phyloP scores from a whole-genome alignment of 331 rosid genomes.

The Saraca asoca region DNA sequence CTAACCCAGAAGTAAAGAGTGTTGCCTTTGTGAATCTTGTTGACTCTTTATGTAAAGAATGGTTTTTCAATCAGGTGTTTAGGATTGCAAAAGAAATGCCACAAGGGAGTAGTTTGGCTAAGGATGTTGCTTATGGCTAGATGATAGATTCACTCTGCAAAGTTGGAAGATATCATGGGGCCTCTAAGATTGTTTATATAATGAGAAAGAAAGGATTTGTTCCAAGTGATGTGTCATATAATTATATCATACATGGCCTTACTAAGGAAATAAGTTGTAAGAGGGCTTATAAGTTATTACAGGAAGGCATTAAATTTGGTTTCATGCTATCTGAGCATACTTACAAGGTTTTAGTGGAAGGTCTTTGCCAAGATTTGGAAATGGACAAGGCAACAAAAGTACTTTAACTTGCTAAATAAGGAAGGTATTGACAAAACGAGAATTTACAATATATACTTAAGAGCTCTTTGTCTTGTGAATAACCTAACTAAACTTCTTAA shows the following conservation, averaged over 20 bases:
- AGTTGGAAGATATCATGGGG: conserved; percentile 62
- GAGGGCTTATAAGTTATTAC: conserved; percentile 79
- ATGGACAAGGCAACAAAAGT: conserved; percentile 63
- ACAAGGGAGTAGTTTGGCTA: conserved; percentile 48
- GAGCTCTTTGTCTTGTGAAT: conserved; percentile 67
- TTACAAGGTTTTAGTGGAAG: conserved; percentile 65
- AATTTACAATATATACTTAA: conserved; percentile 75
- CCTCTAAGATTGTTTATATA: conserved; percentile 70
- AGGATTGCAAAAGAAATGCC: conserved; percentile 69
- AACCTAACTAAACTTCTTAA: conserved; percentile 76
- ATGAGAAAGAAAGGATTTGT: conserved; percentile 65
- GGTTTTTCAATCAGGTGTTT: conserved; percentile 65
- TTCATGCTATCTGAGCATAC: conserved; percentile 65
- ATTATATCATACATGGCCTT: conserved; percentile 74
- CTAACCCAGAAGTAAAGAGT: conserved; percentile 41
- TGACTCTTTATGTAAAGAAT: conserved; percentile 67
- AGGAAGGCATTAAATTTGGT: conserved; percentile 70
- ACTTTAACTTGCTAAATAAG: conserved; percentile 55
- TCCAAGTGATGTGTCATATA: conserved; percentile 61
- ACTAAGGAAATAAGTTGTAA: conserved; percentile 72
- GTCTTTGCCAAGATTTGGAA: conserved; percentile 58
- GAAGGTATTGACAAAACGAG: conserved; percentile 61
- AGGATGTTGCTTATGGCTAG: conserved; percentile 63
- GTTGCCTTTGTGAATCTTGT: conserved; percentile 69
- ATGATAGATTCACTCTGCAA: conserved; percentile 87